phyloP scores from a whole-genome alignment of 2,329 filamentous ascomycete species.

The Zymoseptoria pseudotritici region DNA sequence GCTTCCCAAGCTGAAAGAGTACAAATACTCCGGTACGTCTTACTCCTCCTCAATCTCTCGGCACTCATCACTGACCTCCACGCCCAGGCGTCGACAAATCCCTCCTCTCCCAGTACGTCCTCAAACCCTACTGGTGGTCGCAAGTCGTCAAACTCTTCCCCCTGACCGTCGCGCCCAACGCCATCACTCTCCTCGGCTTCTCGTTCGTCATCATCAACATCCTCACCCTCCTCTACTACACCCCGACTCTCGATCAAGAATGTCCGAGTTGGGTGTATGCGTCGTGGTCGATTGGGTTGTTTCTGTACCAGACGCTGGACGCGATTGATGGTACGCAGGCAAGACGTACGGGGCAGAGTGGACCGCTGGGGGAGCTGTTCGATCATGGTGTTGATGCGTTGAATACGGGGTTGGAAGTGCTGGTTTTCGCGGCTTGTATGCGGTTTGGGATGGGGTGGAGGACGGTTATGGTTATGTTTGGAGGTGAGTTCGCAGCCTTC shows the following conservation, averaged over 20 bases:
- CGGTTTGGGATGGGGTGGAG: slow-evolving; percentile 91
- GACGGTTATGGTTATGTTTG: slow-evolving; percentile 76
- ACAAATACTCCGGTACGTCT: slow-evolving; percentile 62
- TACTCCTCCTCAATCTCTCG: neutral
- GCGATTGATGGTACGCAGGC: slow-evolving; percentile 92
- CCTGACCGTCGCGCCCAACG: slow-evolving; percentile 76
- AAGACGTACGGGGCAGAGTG: slow-evolving; percentile 85
- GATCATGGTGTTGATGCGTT: slow-evolving; percentile 96
- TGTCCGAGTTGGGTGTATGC: slow-evolving; percentile 94
- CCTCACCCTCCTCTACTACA: slow-evolving; percentile 90
- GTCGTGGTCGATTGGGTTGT: slow-evolving; percentile 80
- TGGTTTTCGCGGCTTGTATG: slow-evolving; percentile 86
- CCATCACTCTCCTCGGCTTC: slow-evolving; percentile 84
- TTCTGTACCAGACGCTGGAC: slow-evolving; percentile 97
- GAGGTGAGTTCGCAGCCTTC: slow-evolving; percentile 48
- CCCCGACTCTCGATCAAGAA: slow-evolving; percentile 85
- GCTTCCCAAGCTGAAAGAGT: slow-evolving; percentile 80
- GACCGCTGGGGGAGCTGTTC: slow-evolving; percentile 90
- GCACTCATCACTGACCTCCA: neutral
- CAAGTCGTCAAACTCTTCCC: slow-evolving; percentile 92
- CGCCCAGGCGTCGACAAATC: slow-evolving; percentile 71
- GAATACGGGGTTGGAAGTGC: slow-evolving; percentile 88
- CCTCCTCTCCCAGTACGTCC: slow-evolving; percentile 79
- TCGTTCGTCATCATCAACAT: slow-evolving; percentile 83
- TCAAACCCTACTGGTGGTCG: slow-evolving; percentile 97